Conservation (phyloP, 2,329 filamentous ascomycete species). For the Aspergillus quadricinctus region DNA sequence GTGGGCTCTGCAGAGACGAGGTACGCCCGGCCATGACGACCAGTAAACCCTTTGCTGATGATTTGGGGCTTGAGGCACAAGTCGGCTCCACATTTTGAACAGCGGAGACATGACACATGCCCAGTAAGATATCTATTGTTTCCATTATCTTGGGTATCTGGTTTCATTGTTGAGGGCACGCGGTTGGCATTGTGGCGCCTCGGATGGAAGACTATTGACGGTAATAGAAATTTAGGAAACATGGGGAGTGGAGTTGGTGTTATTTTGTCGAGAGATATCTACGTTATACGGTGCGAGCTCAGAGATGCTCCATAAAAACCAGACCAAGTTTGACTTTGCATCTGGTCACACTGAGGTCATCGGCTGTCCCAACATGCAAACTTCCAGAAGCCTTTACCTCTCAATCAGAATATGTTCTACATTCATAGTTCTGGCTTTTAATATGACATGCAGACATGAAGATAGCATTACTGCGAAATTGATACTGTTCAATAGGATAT, state of each 20-base stretch:
- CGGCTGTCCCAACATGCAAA: background rate
- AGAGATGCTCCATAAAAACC: background rate
- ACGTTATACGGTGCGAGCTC: background rate
- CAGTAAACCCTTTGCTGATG: conserved; percentile 62
- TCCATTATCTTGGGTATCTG: background rate
- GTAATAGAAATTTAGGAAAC: conserved; percentile 51
- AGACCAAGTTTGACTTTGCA: background rate
- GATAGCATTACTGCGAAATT: background rate
- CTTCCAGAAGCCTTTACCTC: no score
- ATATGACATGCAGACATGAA: background rate
- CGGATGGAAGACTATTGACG: conserved; percentile 46
- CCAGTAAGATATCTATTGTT: conserved; percentile 39
- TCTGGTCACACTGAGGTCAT: conserved; percentile 7
- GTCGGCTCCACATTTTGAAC: conserved; percentile 56
- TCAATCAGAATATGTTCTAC: no score
- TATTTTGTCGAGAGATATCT: background rate
- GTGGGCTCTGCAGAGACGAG: conserved; percentile 50
- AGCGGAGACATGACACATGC: conserved; percentile 54
- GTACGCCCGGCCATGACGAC: conserved; percentile 61
- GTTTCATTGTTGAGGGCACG: conserved; percentile 3
- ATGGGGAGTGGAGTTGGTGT: conserved; percentile 11
- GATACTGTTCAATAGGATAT: no score
- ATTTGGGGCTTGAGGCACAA: conserved; percentile 57
- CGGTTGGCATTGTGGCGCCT: conserved; percentile 11
- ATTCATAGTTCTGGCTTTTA: background rate